phyloP scores from a whole-genome alignment of 2,329 filamentous ascomycete species.

The Dactylellina leptospora region DNA sequence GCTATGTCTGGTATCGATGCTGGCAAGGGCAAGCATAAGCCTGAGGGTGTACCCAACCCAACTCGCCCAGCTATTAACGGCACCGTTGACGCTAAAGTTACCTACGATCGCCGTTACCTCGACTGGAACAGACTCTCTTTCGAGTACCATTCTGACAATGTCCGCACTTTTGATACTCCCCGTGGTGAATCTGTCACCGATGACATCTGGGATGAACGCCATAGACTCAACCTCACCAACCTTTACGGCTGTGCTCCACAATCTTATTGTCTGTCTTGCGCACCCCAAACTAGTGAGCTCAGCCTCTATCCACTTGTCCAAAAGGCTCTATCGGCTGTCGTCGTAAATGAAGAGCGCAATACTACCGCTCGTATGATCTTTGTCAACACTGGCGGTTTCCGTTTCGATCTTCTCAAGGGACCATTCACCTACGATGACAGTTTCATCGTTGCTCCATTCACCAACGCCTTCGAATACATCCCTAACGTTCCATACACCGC shows the following conservation, averaged over 20 bases:
- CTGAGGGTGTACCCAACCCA: slow-evolving; percentile 62
- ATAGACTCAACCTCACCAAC: slow-evolving; percentile 67
- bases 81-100: slow-evolving; percentile 60
- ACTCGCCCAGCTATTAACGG: slow-evolving; percentile 60
- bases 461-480: slow-evolving; percentile 77
- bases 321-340: slow-evolving; percentile 74
- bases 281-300: slow-evolving; percentile 74
- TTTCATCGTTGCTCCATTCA: slow-evolving; percentile 87
- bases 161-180: slow-evolving; percentile 65
- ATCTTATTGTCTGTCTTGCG: slow-evolving; percentile 70
- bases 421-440: slow-evolving; percentile 87
- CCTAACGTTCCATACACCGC: slow-evolving; percentile 80
- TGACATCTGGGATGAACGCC: slow-evolving; percentile 65
- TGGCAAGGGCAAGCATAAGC: slow-evolving; percentile 63
- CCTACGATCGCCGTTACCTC: slow-evolving; percentile 70
- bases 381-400: slow-evolving; percentile 87
- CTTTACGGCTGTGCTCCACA: slow-evolving; percentile 70
- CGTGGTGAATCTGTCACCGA: slow-evolving; percentile 63
- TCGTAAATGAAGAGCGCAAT: slow-evolving; percentile 68
- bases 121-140: slow-evolving; percentile 76
- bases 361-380: slow-evolving; percentile 75
- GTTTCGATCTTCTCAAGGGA: slow-evolving; percentile 95
- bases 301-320: slow-evolving; percentile 84
- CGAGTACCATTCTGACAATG: slow-evolving; percentile 68
- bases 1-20: slow-evolving; percentile 70